Evolutionary conservation across 106 monocot genomes (phyloP).

Genomic region (Vanilla planifolia): DNA sequence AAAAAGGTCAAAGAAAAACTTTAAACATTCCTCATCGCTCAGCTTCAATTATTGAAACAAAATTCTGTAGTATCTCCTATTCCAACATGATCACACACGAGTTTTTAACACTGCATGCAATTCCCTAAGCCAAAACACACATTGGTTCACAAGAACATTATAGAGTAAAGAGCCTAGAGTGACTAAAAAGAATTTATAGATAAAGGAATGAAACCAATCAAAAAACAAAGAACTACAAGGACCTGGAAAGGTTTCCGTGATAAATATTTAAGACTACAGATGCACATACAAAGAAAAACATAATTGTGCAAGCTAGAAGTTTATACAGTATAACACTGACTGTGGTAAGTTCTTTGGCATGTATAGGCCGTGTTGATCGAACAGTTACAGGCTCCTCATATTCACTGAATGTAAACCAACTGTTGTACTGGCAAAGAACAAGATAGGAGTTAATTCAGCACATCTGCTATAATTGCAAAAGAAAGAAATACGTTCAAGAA

Average conservation of each 20-base stretch:
- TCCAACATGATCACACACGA: too few relatives aligned
- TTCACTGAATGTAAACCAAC: slow-evolving; percentile 96
- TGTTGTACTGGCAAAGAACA: slow-evolving; percentile 68
- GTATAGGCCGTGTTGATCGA: slow-evolving; percentile 69
- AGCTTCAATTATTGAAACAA: too few relatives aligned
- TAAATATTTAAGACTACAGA: background rate
- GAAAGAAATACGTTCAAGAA: background rate
- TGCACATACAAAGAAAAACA: background rate
- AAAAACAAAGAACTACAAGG: background rate
- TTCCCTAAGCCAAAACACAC: too few relatives aligned
- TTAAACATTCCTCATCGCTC: too few relatives aligned
- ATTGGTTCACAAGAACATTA: too few relatives aligned
- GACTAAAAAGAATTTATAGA: too few relatives aligned
- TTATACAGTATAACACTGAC: slow-evolving; percentile 37
- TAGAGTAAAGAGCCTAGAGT: too few relatives aligned
- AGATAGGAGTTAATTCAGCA: background rate
- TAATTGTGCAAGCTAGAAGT: background rate
- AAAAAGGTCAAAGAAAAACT: too few relatives aligned
- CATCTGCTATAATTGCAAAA: background rate
- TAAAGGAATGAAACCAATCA: background rate
- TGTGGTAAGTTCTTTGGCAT: slow-evolving; percentile 78
- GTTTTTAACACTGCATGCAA: too few relatives aligned
- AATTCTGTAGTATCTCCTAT: too few relatives aligned
- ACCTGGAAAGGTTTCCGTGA: too few relatives aligned
- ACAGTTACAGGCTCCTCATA: slow-evolving; percentile 75